phyloP scores from a whole-genome alignment of 495 filamentous ascomycete species.

The Aspergillus homomorphus region DNA sequence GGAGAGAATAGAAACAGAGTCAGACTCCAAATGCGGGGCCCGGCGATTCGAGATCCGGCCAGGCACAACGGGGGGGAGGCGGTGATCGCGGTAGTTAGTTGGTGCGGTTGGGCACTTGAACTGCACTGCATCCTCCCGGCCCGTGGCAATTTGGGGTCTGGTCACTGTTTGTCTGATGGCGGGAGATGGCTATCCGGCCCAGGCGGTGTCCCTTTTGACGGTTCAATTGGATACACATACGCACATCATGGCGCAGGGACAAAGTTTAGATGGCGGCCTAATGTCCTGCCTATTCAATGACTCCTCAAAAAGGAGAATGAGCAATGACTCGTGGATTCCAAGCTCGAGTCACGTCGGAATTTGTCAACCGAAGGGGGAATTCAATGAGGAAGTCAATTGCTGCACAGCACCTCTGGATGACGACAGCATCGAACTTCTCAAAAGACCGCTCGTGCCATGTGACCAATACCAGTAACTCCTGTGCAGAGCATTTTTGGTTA shows the following conservation, averaged over 20 bases:
- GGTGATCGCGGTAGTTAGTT: conserved; percentile 14
- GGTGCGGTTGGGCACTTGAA: not conserved
- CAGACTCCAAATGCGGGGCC: conserved; percentile 2
- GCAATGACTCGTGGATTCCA: not conserved
- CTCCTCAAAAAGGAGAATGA: not conserved
- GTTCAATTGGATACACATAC: no score
- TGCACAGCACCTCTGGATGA: no score
- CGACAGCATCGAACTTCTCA: no score
- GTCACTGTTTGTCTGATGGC: conserved; percentile 11
- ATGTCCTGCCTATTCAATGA: no score
- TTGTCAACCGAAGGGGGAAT: not conserved
- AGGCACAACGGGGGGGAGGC: conserved; percentile 8
- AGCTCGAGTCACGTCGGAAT: conserved; percentile 3
- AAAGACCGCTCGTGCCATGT: not conserved
- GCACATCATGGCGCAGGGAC: no score
- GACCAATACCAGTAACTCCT: not conserved
- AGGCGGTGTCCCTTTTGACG: not conserved
- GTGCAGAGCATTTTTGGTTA: not conserved
- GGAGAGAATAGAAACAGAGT: not conserved
- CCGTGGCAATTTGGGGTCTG: conserved; percentile 2
- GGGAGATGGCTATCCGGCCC: conserved; percentile 9
- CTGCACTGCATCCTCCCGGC: conserved; percentile 1
- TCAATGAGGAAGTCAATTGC: not conserved
- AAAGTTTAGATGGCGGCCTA: not conserved
- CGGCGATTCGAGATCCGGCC: conserved; percentile 3